Base-by-base conservation (phyloP, 2,329 filamentous ascomycete species). In the Alternaria incomplexa region DNA sequence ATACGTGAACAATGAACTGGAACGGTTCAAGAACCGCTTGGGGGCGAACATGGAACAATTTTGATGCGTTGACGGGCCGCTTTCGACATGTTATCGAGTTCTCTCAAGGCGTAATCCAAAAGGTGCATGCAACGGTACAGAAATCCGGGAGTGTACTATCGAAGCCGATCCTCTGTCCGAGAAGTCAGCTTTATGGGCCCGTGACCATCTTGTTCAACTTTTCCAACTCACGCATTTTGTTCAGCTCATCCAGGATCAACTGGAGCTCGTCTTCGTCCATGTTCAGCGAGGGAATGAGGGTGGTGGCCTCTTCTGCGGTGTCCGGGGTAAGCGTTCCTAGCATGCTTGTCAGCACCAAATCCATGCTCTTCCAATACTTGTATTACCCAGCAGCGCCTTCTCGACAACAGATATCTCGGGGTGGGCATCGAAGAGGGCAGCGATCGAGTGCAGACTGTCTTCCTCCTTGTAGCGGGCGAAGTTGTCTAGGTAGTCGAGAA, bases 381-480 rank as follows among this genome's bases (percentile, higher is more conserved):
- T 48, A 85, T 59, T 74, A 76, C 93, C 95, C 67, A 98, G 85
- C 83, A 97, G 93, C 47, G 93, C 94, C 74, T 93, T 89, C 86
- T 99, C 96, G 79, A 98, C 98, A 79, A 93, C 92, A 75, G 93
- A 92, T 72, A 99, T 84, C 78, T 93, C 89, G 67, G 89, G 88
- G 77, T 93, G 91, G 62, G 90, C 88, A 70, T 91, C 91, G 67
- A 97, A 86, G 72, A 97, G 84, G 63, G 93, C 89, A 81, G 97
- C 93, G 30, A 98, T 93, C n/a, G 93, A 92, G 82, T 97, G 92
- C 76, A 97, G 92, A 70, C 96, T 96, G 80, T 97, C 93, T 80
- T 95, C 93, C 74, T 94, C 90, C 83, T 97, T 97, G 87, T 98
- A 98, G 36, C 96, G 92, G 17, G 94, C 91, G 82, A 99, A 99